Conservation (phyloP, 176 grass and related monocot genomes). For the Musa troglodytarum region DNA sequence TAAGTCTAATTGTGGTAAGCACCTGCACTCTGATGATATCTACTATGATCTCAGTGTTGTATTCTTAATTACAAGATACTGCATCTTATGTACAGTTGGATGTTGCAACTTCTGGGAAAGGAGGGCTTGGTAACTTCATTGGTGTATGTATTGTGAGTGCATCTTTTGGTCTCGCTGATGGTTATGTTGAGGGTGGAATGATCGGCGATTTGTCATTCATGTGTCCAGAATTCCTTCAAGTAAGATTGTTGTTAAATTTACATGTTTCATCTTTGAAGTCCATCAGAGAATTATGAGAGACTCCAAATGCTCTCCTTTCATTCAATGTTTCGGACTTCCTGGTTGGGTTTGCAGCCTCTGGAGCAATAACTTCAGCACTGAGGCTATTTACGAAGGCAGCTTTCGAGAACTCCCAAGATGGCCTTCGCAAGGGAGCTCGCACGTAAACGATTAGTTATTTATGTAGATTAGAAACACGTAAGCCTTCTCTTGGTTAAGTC, state of each 20-base stretch:
- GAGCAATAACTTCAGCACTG: slow-evolving; percentile 40
- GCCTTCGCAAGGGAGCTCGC: slow-evolving; percentile 60
- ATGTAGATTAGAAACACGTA: not conserved
- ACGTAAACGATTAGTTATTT: slow-evolving; percentile 9
- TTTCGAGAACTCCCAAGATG: slow-evolving; percentile 48
- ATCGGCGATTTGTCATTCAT: slow-evolving; percentile 85
- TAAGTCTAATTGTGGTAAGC: slow-evolving; percentile 39
- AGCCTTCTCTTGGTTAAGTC: not conserved
- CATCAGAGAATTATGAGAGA: no score
- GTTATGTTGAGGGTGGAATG: slow-evolving; percentile 64
- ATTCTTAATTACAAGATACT: slow-evolving; percentile 2
- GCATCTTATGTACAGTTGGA: slow-evolving; percentile 35
- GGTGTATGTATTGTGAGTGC: slow-evolving; percentile 71
- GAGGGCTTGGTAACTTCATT: slow-evolving; percentile 55
- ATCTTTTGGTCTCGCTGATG: slow-evolving; percentile 65
- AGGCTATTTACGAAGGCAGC: slow-evolving; percentile 44
- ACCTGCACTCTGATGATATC: not conserved
- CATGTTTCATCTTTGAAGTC: no score
- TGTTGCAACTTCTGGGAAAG: slow-evolving; percentile 52
- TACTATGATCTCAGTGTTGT: not conserved
- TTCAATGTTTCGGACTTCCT: slow-evolving; percentile 41
- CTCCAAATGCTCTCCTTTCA: not conserved
- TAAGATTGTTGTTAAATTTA: not conserved
- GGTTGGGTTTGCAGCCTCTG: slow-evolving; percentile 50
- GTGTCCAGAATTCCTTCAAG: slow-evolving; percentile 94